Percentiles rank a stretch among this genome's conserved stretches.
These are phyloP conservation scores for Prunus campanulata DNA, from an alignment of 306 rosid genomes.

Conservation along the genomic window DNA sequence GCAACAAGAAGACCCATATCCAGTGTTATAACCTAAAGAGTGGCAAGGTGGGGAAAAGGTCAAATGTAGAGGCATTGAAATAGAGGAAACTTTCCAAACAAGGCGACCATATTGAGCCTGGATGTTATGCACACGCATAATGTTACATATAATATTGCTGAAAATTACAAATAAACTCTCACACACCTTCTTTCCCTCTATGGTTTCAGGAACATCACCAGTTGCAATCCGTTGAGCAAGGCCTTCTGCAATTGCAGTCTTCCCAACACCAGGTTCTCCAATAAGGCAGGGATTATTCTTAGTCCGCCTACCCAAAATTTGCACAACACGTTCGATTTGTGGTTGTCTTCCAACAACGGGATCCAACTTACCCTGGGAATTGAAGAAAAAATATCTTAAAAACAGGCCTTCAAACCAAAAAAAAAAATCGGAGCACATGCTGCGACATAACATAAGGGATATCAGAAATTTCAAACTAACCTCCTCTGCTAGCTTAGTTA, in stretches of 20 bases:
- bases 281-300: constrained; percentile 94
- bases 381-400: not conserved
- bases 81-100: not conserved
- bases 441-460: constrained; percentile 2
- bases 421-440: not conserved
- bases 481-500: constrained; percentile 97
- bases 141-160: not conserved
- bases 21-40: constrained; percentile 77
- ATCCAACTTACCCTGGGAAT: constrained; percentile 79
- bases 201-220: constrained; percentile 96
- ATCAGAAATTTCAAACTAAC: constrained; percentile 26
- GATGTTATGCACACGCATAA: not conserved
- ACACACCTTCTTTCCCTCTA: constrained; percentile 91
- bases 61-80: not conserved
- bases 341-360: constrained; percentile 96
- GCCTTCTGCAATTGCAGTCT: constrained; percentile 97
- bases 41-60: not conserved
- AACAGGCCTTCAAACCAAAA: not conserved
- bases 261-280: constrained; percentile 98
- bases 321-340: constrained; percentile 93
- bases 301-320: constrained; percentile 87
- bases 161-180: constrained; percentile 1
- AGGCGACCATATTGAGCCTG: not conserved
- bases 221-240: constrained; percentile 90
- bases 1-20: constrained; percentile 99